Evolutionary conservation across 1,284 basidiomycete species (phyloP), one percentile per base, ranked within the genome.

Genomic region (Cryptococcus floricola): DNA sequence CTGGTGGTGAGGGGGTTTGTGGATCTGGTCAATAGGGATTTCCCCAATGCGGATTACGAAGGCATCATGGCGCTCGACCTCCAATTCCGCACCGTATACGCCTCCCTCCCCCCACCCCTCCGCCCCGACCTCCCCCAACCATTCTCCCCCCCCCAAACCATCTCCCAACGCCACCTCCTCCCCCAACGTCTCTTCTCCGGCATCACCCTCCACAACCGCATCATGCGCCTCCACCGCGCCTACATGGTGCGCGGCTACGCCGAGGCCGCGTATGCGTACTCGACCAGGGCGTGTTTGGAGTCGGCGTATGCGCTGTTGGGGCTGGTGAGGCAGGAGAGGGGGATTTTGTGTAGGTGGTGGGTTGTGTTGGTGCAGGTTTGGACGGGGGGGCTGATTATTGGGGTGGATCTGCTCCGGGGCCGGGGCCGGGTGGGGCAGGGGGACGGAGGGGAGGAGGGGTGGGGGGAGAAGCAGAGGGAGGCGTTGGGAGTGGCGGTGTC

Each of bases 281-380:
- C 57, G 3, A 61, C 60, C 8, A 43, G 51, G 38, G 55, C 52
- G 4, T 61, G 60, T 27, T 47, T 59, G 9, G 60, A 61, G 12
- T 58, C 57, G 34, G 60, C 60, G 27, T 59, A 59, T 44, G 57
- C 57, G 13, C 34, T 58, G 49, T 54, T 61, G 14, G 57, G 59
- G 18, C 46, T 61, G 37, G 60, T 59, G 10, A 50, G 49, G 19
- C 60, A 61, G 46, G 56, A 57, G 43, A 44, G 49, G 42, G 48
- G 53, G 45, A 54, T 50, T 12, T 44, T 61, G 23, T 62, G 60
- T 42, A 47, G 52, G 46, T 61, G 60, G 60, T 61, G 60, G 60
- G 60, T 61, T 14, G 60, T 61, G 34, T 27, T 61, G 44, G 60
- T 61, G n/a, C 60, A 61, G 39, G 60, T 61, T 2, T 61, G 60